Base-by-base conservation (phyloP, 306 rosid species). In the Vigna mungo region DNA sequence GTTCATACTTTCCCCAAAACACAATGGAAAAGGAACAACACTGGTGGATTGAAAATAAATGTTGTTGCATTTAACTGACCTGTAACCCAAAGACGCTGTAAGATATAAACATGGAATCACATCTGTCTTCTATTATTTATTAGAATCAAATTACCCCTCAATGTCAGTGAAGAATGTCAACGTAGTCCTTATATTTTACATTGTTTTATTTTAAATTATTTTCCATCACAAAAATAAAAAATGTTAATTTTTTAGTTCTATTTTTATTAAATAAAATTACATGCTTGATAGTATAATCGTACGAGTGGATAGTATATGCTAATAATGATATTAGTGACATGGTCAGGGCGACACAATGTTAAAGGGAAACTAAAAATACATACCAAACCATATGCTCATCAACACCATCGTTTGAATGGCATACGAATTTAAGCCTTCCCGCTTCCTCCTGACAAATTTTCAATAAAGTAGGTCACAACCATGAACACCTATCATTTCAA, bases 351-450 rank as follows among this genome's bases (percentile, higher is more conserved):
- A 43, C 65, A 62, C 51, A 64, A 59, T 23, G 17, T 17, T 74
- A 27, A 44, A 36, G 30, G 63, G 41, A 53, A 79, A 51, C 67
- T 78, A 81, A 77, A 75, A 79, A 47, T 9, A 67, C 61, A 77
- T 92, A 92, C 99, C 99, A 95, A 87, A 95, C 83, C 99, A 95
- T 95, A 74, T 95, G 97, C 76, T 90, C 80, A 81, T 92, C 99
- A 68, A 87, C 77, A 68, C 96, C 97, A 69, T 95, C 99, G 68
- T 90, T 95, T 1, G 92, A 87, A 75, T 46, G 74, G 83, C 94
- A 92, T 7, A 79, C 97, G 73, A 95, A 95, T 84, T 86, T 95
- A 84, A 95, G 97, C 78, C 64, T 82, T 75, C 96, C 97, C 16
- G 91, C 89, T 78, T 95, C 99, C 87, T 95, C 99, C 99, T 95